Conservation (phyloP, 257 asterid genomes). For the Fraxinus cuspidata region DNA sequence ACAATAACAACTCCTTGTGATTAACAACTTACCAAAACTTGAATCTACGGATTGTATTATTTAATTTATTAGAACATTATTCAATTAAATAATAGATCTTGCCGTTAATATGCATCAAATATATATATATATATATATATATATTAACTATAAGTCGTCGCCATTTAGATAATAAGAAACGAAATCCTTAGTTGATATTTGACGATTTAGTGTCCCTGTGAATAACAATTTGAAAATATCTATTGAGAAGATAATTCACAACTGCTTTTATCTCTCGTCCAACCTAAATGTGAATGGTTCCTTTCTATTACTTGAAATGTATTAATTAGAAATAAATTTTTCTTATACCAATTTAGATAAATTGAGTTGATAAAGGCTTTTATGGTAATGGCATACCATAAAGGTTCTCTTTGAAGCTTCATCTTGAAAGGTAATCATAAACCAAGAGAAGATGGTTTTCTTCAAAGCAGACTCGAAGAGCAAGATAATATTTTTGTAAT, state of each 20-base stretch:
- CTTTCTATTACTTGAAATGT: slow-evolving; percentile 54
- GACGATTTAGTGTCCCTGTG: slow-evolving; percentile 96
- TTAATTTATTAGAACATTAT: no score
- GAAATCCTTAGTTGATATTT: slow-evolving; percentile 40
- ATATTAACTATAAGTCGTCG: no score
- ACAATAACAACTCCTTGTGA: no score
- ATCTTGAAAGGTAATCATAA: slow-evolving; percentile 81
- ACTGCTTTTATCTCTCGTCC: slow-evolving; percentile 66
- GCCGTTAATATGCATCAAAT: no score
- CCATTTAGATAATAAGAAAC: slow-evolving; percentile 8
- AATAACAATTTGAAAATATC: slow-evolving; percentile 71
- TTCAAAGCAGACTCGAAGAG: slow-evolving; percentile 87
- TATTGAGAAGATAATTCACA: slow-evolving; percentile 80
- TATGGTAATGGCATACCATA: slow-evolving; percentile 53
- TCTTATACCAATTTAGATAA: not conserved
- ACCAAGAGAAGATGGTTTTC: slow-evolving; percentile 72
- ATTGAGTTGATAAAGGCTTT: not conserved
- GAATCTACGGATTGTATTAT: no score
- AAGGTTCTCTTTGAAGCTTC: slow-evolving; percentile 97
- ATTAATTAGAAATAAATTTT: not conserved
- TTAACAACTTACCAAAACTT: no score
- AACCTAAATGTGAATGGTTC: slow-evolving; percentile 58
- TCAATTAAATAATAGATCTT: no score
- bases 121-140: no score
- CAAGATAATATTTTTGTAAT: slow-evolving; percentile 87